Base-by-base conservation (phyloP, 192 early-diverging fungal species). In the Linnemannia elongata region DNA sequence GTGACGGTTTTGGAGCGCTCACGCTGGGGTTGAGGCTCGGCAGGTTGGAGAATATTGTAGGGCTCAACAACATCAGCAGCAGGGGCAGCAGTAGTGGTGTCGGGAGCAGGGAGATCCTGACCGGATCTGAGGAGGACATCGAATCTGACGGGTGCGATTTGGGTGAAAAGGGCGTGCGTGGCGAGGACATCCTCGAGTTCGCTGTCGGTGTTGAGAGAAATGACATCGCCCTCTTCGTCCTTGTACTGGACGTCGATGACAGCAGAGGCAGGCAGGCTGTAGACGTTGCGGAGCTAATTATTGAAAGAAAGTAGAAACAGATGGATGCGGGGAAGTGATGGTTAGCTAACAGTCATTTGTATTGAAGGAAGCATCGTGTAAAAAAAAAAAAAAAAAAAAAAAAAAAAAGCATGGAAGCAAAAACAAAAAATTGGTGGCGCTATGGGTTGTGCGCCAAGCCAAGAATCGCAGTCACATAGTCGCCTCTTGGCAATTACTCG, bases 201-300 rank as follows among this genome's bases (percentile, higher is more conserved):
- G 47, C 71, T 77, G 42, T 72, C 69, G 12, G 85, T 87, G 79
- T 71, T 87, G 72, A 87, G 85, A 1, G 76, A 49, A 18, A 87
- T 87, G n/a, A 81, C 73, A 78, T 87, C 85, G 17, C 85, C 85
- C 33, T 87, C 85, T 39, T 87, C 85, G 72, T 87, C 85, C 69
- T 38, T 81, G 85, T 87, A 87, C 63, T 81, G 85, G 22, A 87
- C 80, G 38, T 81, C 66, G 30, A 87, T 22, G 4, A 33, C 8
- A 13, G 85, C 18, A 7, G 18, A 27, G 24, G 72, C 12, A 6
- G 79, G 69, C 12, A 87, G 52, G 24, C 36, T 74, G 55, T 81
- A 87, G 52, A 81, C 54, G 15, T 72, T 69, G 41, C 85, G 85
- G 36, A 87, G 44, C 85, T 87, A 87, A 20, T 52, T 27, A 57